These are phyloP conservation scores for Colletotrichum sp. DNA, from an alignment of 2,329 filamentous ascomycete genomes.

Conservation along the genomic window DNA sequence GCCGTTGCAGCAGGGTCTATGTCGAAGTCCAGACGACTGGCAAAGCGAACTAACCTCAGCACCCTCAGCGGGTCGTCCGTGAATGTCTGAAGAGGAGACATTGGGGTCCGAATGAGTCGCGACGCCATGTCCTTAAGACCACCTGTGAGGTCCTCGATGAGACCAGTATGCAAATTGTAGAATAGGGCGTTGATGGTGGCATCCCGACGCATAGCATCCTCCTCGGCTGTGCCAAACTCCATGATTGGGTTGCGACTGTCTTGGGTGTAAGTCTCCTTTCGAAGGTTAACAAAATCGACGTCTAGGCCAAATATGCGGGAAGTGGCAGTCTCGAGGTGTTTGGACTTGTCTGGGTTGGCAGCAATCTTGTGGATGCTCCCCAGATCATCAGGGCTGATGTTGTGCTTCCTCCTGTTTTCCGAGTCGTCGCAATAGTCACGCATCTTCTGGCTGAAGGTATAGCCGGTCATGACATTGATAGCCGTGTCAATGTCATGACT, in stretches of 20 bases:
- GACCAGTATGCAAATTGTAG: conserved; percentile 83
- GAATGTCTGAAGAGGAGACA: conserved; percentile 91
- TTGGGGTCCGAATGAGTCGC: conserved; percentile 80
- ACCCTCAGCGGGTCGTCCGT: conserved; percentile 91
- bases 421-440: conserved; percentile 69
- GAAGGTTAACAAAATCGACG: conserved; percentile 91
- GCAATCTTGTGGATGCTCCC: conserved; percentile 86
- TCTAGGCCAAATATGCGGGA: conserved; percentile 86
- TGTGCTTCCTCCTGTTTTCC: conserved; percentile 66
- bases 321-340: conserved; percentile 92
- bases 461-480: conserved; percentile 85
- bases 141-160: conserved; percentile 85
- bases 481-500: conserved; percentile 87
- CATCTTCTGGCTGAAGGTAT: conserved; percentile 73
- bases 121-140: conserved; percentile 78
- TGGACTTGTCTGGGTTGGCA: conserved; percentile 94
- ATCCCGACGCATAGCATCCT: conserved; percentile 89
- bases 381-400: conserved; percentile 62
- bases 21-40: conserved; percentile 79
- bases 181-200: conserved; percentile 96
- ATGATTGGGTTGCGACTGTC: conserved; percentile 89
- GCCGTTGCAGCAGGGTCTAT: conserved; percentile 74
- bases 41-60: conserved; percentile 86
- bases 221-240: conserved; percentile 90
- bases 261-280: conserved; percentile 90